phyloP scores from a whole-genome alignment of 495 filamentous ascomycete genomes.

The Penicillium egyptiacum region DNA sequence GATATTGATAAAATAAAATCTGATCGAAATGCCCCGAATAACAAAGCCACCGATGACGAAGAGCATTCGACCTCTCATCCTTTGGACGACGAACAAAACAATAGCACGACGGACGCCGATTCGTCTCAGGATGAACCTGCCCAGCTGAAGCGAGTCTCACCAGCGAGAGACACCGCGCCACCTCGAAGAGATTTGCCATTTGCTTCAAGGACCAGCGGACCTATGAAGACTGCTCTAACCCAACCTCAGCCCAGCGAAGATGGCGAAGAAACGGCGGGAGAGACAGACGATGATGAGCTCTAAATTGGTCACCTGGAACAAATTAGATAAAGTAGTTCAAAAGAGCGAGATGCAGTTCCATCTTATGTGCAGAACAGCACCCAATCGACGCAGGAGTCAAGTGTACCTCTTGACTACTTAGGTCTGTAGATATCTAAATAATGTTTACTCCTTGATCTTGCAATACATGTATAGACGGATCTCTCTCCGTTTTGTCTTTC shows the following conservation, averaged over 20 bases:
- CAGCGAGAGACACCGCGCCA: conserved; percentile 24
- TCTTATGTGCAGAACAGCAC: background rate
- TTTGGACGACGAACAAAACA: conserved; percentile 39
- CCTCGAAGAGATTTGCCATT: conserved; percentile 46
- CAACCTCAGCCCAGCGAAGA: conserved; percentile 11
- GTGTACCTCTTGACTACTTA: background rate
- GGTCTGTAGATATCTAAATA: background rate
- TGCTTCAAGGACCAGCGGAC: conserved; percentile 15
- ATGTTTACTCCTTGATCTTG: background rate
- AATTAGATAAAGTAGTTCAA: background rate
- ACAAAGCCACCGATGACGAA: conserved; percentile 44
- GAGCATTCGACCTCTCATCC: conserved; percentile 36
- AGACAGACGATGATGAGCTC: conserved; percentile 56
- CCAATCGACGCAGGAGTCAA: background rate
- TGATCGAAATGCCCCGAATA: conserved; percentile 24
- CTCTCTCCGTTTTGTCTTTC: background rate
- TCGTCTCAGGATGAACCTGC: conserved; percentile 1
- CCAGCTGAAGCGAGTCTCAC: conserved; percentile 7
- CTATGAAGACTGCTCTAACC: conserved; percentile 6
- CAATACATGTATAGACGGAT: background rate
- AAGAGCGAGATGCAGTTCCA: background rate
- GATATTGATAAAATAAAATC: conserved; percentile 48
- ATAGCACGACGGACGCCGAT: conserved; percentile 44
- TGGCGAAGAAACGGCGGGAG: conserved; percentile 42
- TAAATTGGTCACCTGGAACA: conserved; percentile 18